These are phyloP conservation scores for Kingdonia uniflora DNA, from an alignment of 164 flowering plant genomes.

Conservation along the genomic window DNA sequence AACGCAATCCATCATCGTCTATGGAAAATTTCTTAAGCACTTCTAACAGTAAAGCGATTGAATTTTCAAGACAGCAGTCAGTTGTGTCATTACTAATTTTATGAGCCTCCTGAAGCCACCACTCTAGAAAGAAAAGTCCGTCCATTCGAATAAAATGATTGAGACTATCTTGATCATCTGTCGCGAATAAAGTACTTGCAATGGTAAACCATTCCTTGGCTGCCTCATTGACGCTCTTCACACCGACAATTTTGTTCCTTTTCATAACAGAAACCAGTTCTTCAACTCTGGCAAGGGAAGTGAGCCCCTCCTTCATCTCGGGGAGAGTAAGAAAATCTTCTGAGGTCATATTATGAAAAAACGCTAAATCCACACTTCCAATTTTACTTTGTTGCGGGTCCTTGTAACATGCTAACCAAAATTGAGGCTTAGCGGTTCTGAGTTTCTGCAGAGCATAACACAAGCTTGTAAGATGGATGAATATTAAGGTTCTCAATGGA, in stretches of 20 bases:
- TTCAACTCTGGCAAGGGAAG: constrained; percentile 58
- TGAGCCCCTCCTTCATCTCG: constrained; percentile 85
- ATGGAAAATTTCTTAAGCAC: constrained; percentile 64
- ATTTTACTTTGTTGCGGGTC: not conserved
- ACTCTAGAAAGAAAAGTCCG: constrained; percentile 52
- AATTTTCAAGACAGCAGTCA: constrained; percentile 51
- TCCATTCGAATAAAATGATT: constrained; percentile 63
- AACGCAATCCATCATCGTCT: constrained; percentile 28
- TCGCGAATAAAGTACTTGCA: constrained; percentile 63
- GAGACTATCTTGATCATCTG: constrained; percentile 65
- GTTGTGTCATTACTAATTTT: constrained; percentile 24
- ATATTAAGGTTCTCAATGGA: too few species aligned
- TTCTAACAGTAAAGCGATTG: constrained; percentile 40
- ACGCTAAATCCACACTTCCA: constrained; percentile 17
- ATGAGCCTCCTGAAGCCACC: constrained; percentile 74
- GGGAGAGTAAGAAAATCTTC: constrained; percentile 78
- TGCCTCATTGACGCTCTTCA: constrained; percentile 54
- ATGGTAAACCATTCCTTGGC: constrained; percentile 79
- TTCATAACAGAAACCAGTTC: constrained; percentile 66
- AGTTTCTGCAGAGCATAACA: too few species aligned
- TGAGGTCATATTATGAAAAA: constrained; percentile 48
- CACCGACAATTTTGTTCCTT: constrained; percentile 36
- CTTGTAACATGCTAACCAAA: too few species aligned
- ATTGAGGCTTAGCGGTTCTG: too few species aligned
- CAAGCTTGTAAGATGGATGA: too few species aligned